Evolutionary conservation across 2,329 filamentous ascomycete species (phyloP), one percentile per base, ranked within the genome.

Genomic region (Dactylonectria macrodidyma): DNA sequence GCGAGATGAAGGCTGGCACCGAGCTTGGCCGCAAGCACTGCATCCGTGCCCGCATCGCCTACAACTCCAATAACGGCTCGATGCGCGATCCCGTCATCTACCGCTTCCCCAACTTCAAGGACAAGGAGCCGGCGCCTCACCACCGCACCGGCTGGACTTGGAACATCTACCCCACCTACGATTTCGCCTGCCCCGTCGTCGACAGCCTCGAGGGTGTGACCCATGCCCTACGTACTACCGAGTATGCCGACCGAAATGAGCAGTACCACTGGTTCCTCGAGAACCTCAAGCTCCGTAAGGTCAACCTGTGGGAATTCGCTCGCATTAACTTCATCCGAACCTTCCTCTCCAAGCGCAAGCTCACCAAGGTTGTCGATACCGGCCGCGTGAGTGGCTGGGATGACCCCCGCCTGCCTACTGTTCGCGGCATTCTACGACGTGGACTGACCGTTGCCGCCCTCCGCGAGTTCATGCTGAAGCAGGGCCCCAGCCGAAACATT

Each of bases 41-140:
- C 83, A 97, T 99, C 73, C 93, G 96, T 68, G 96, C 96, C 66
- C 98, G 97, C 87, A 93, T 98, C 75, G 95, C 94, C 1, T 90
- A 93, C 74, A 93, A 97, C 81, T 93, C 96, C 83, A 93, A 93
- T 72, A 98, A 99, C 86, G 97, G 97, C 83, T 94, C 96, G 60
- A 91, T 98, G 89, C 90, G 96, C 72, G 96, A 99, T 81, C 96
- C 96, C 12, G 95, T 98, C 81, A 97, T 99, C 81, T 98, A 98
- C 87, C 92, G 96, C 73, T 98, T 95, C 89, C 76, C 76, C 74
- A 97, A 97, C 79, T 76, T 85, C 68, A 86, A 86, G 65, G 84
- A 86, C 55, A 76, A 77, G 68, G 76, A 78, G 75, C 76, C 76
- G 4, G 73, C 75, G 26, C 75, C 86, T 22, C 93, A 96, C 81